Evolutionary conservation across 257 asterid genomes (phyloP).

Genomic region (Scutellaria barbata): DNA sequence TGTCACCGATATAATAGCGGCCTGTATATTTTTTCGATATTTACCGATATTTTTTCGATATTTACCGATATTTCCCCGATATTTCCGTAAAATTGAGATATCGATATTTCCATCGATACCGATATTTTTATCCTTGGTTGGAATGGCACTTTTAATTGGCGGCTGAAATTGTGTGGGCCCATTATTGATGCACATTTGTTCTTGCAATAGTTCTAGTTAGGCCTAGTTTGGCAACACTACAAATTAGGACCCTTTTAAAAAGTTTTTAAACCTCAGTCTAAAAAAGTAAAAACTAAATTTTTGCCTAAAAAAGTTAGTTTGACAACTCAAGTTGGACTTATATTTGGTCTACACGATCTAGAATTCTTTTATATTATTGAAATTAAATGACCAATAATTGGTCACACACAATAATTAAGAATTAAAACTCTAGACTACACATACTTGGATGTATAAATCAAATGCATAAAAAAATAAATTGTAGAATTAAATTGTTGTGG

Average conservation of each 20-base stretch:
- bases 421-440: background rate
- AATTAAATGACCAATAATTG: background rate
- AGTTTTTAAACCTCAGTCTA: background rate
- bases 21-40: too few relatives aligned
- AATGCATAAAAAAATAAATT: too few relatives aligned
- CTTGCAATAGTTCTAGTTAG: too few relatives aligned
- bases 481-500: too few relatives aligned
- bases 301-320: background rate
- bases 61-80: too few relatives aligned
- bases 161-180: conserved; percentile 11
- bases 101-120: too few relatives aligned
- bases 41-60: too few relatives aligned
- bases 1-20: too few relatives aligned
- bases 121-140: too few relatives aligned
- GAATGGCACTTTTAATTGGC: conserved; percentile 24
- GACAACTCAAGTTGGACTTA: background rate
- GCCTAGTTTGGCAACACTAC: background rate
- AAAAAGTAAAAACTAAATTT: background rate
- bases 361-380: background rate
- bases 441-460: too few relatives aligned
- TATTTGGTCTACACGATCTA: background rate
- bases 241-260: background rate
- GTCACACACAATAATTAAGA: background rate
- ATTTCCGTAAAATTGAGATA: too few relatives aligned
- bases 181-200: background rate